Evolutionary conservation across 148 eudicot genomes (phyloP), one percentile per base, ranked within the genome.

Genomic region (Rhododendron griersonianum): DNA sequence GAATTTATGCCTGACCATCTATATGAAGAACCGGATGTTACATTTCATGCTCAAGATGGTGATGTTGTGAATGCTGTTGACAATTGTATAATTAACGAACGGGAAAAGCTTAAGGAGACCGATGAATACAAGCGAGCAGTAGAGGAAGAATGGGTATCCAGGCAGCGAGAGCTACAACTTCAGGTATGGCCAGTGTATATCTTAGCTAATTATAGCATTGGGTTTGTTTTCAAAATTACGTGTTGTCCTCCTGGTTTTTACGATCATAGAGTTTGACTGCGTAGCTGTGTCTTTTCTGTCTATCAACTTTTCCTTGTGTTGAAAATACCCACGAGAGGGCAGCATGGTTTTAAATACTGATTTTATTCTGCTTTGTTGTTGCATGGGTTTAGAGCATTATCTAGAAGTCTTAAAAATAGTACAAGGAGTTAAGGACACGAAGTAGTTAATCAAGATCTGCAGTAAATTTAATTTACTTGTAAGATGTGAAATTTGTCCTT

Each of bases 81-180:
- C 78, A 82, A 45, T 81, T 87, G 85, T 84, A 30, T 95, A 25
- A 88, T 95, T 84, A 89, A 45, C 63, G 89, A 94, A 61, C 90
- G 98, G 51, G 95, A 97, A 88, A 95, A 91, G 92, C 91, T 91
- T 4, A 97, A 97, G 93, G 96, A 97, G 91, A 97, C 98, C 23
- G 95, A 92, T 87, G 99, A 90, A 89, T 97, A 94, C 84, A 94
- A 94, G 84, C 94, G 89, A 81, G 98, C 98, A 63, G 78, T 89
- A 90, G 98, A 94, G 89, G 93, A 93, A 93, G 98, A 95, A 83
- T 89, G 84, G 95, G 95, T 91, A 88, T 85, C 96, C 55, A 91
- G 98, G 86, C 90, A 93, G 89, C 84, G 78, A 78, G 95, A 91
- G 30, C 80, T 95, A 87, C 89, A 86, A 85, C 87, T 90, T 87